A percentile compares a stretch with the other conserved stretches of the same genome.
Evolutionary conservation across 495 filamentous ascomycete genomes (phyloP).

Genomic region (Aspergillus wentii): DNA sequence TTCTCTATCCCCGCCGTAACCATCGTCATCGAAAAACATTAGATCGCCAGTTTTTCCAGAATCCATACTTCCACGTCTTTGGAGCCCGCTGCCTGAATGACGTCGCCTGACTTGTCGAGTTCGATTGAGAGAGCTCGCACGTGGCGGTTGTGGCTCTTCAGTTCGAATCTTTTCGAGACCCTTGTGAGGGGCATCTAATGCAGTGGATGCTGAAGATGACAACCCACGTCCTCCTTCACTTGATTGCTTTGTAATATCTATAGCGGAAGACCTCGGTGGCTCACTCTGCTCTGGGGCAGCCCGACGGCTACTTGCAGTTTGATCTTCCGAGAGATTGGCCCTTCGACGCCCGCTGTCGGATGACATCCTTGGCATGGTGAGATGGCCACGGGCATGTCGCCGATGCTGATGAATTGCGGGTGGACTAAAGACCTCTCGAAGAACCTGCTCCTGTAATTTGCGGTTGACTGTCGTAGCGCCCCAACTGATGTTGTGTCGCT

Average conservation of each 20-base stretch:
- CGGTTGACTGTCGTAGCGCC: slow-evolving; percentile 93
- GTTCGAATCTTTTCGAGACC: slow-evolving; percentile 28
- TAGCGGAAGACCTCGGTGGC: slow-evolving; percentile 18
- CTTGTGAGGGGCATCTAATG: slow-evolving; percentile 31
- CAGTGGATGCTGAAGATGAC: slow-evolving; percentile 42
- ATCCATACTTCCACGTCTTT: slow-evolving; percentile 60
- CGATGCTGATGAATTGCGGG: slow-evolving; percentile 68
- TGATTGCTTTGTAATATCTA: slow-evolving; percentile 23
- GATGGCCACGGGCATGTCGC: slow-evolving; percentile 58
- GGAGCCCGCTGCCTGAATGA: slow-evolving; percentile 76
- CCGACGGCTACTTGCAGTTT: slow-evolving; percentile 19
- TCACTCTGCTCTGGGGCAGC: slow-evolving; percentile 8
- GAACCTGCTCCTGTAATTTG: slow-evolving; percentile 81
- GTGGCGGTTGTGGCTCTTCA: slow-evolving; percentile 20
- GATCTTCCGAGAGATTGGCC: slow-evolving; percentile 30
- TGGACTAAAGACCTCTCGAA: slow-evolving; percentile 89
- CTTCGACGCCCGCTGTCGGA: slow-evolving; percentile 30
- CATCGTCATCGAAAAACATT: slow-evolving; percentile 81
- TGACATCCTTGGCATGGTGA: slow-evolving; percentile 43
- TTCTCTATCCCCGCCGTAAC: slow-evolving; percentile 74
- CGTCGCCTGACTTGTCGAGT: slow-evolving; percentile 46
- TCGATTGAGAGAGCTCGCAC: slow-evolving; percentile 29
- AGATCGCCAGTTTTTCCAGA: slow-evolving; percentile 59
- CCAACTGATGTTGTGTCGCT: slow-evolving; percentile 64
- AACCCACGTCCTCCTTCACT: slow-evolving; percentile 25